Evolutionary conservation across 164 flowering plant genomes (phyloP), one percentile per base, ranked within the genome.

Genomic region (Nymphaea thermarum): DNA sequence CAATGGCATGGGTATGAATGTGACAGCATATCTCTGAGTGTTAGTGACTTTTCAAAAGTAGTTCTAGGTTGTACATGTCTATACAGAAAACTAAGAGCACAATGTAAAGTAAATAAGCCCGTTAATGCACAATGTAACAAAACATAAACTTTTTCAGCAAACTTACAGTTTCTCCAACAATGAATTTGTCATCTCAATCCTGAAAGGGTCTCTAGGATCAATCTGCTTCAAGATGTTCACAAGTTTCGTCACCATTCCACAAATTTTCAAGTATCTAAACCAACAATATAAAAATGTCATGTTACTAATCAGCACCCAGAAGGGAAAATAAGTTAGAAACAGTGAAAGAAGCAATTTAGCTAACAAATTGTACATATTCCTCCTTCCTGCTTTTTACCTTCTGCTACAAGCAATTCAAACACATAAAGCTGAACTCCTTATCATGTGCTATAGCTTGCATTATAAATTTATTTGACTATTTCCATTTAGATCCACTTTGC

Each of bases 131-230:
- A 0, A 25, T 25, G 36, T 25, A 25, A 25, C 36, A 25, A 25
- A 25, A 25, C 36, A 25, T 25, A 25, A 47, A 12, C 55, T 4
- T 12, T 47, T 47, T 47, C 7, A 62, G 12, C 65, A 8, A 73
- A 82, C 96, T 87, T 71, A 91, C 97, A 91, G 84, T 75, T 93
- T 91, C 47, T 93, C 94, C 63, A 91, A 77, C 44, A 93, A 88
- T 59, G 43, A 62, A 74, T 87, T 96, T 3, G 96, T 87, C 93
- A 91, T 87, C 75, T 91, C 83, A 66, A 91, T 82, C 4, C 98
- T 81, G 70, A 64, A 85, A 51, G 97, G 96, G 67, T 91, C 98
- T 77, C 82, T 80, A 0, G 83, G 79, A 63, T 91, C 91, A 85
- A 91, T 87, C 84, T 87, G 91, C 80, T 86, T 91, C 80, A 93